Conservation (phyloP, 2,329 filamentous ascomycete species). For the Colletotrichum kahawae region DNA sequence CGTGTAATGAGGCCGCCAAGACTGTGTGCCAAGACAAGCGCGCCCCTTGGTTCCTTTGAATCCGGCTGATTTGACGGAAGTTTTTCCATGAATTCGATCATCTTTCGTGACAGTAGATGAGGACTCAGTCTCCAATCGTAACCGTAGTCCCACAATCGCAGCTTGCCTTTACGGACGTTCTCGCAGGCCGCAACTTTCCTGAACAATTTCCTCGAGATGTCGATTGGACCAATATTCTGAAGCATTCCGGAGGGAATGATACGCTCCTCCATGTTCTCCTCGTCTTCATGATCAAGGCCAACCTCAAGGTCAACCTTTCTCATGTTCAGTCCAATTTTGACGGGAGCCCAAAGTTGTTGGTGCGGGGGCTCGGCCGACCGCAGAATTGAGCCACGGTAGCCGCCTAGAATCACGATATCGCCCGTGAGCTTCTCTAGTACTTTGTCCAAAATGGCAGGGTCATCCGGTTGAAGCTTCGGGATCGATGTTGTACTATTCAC, state of each 20-base stretch:
- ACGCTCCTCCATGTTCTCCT: conserved; percentile 80
- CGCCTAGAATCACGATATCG: conserved; percentile 87
- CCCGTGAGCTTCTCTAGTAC: conserved; percentile 74
- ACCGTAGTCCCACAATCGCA: conserved; percentile 87
- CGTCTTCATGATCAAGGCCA: conserved; percentile 80
- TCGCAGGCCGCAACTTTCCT: conserved; percentile 77
- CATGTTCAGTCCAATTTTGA: conserved; percentile 91
- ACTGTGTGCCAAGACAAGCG: conserved; percentile 83
- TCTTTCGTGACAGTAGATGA: conserved; percentile 70
- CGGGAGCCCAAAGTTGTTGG: conserved; percentile 91
- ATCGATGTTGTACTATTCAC: conserved; percentile 28
- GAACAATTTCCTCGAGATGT: conserved; percentile 83
- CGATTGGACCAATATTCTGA: conserved; percentile 89
- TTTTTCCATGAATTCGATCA: conserved; percentile 75
- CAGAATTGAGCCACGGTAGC: conserved; percentile 89
- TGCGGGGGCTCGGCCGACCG: conserved; percentile 82
- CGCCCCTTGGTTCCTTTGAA: conserved; percentile 72
- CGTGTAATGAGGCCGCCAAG: conserved; percentile 87
- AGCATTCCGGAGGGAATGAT: conserved; percentile 88
- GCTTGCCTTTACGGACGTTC: conserved; percentile 71
- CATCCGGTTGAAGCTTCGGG: conserved; percentile 9
- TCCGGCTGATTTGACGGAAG: conserved; percentile 74
- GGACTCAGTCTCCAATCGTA: conserved; percentile 96
- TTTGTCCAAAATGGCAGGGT: conserved; percentile 49
- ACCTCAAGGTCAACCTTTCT: conserved; percentile 92